These are phyloP conservation scores for Monilinia aucupariae DNA, from an alignment of 2,329 filamentous ascomycete genomes.

Conservation along the genomic window DNA sequence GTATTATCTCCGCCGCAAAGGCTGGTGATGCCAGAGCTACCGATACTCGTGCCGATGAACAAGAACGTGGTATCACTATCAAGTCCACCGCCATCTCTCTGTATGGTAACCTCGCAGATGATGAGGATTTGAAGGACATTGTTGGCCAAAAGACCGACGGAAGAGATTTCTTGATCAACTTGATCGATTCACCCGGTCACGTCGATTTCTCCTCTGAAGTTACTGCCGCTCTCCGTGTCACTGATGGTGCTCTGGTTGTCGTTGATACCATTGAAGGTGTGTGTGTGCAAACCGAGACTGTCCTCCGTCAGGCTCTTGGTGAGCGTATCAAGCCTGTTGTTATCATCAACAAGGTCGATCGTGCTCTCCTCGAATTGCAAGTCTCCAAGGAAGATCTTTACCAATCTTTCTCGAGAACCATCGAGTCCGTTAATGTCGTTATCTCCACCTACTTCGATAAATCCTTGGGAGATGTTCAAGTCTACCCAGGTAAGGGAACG, in stretches of 20 bases:
- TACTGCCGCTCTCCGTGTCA: conserved; percentile 98
- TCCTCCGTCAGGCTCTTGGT: conserved; percentile 96
- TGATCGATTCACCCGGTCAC: conserved; percentile 99
- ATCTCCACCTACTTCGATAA: conserved; percentile 99
- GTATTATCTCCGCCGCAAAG: conserved; percentile 98
- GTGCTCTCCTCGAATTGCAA: conserved; percentile 98
- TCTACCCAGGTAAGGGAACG: conserved; percentile 96
- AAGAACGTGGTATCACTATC: conserved; percentile 99
- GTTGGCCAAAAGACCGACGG: conserved; percentile 80
- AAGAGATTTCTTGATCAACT: conserved; percentile 98
- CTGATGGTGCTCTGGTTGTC: conserved; percentile 98
- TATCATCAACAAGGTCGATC: conserved; percentile 99
- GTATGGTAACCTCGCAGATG: conserved; percentile 75
- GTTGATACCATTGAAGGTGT: conserved; percentile 99
- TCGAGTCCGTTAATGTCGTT: conserved; percentile 99
- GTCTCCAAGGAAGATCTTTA: conserved; percentile 98
- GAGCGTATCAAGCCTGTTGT: conserved; percentile 99
- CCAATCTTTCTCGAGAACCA: conserved; percentile 99
- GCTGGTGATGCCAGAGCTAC: conserved; percentile 94
- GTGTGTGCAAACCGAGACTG: conserved; percentile 99
- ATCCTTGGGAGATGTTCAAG: conserved; percentile 92
- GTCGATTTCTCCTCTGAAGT: conserved; percentile 99
- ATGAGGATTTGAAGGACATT: conserved; percentile 92
- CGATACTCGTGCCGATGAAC: conserved; percentile 94
- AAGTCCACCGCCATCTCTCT: conserved; percentile 99